Evolutionary conservation across 2,329 filamentous ascomycete genomes (phyloP), one percentile per base, ranked within the genome.

Genomic region (Tolypocladium nubicola): DNA sequence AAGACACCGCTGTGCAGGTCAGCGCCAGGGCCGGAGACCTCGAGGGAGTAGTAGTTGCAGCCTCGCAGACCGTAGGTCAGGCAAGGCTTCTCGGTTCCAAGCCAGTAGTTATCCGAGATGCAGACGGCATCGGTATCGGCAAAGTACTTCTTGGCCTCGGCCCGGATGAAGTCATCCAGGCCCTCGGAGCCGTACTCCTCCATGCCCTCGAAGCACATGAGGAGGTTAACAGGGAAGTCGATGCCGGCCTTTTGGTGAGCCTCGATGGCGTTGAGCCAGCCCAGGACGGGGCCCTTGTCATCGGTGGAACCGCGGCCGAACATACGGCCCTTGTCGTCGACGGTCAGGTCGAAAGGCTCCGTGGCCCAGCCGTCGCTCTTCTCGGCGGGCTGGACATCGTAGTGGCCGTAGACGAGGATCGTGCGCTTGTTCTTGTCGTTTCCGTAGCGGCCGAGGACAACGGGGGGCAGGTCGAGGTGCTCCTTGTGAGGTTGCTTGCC

Each of bases 141-240:
- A 78, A 99, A 99, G 80, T 87, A 97, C 67, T 89, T 88, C 77
- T 95, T 90, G 63, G 88, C 91, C 76, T 99, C 94, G 52, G 83
- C 86, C 64, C 88, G 81, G 75, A 99, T 97, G 64, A 97, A 88
- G 65, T 96, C 93, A 68, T 99, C 94, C 57, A 99, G 81, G 41
- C 94, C 94, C 71, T 97, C 93, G 0, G 92, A 97, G 54, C 94
- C 94, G 71, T 96, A 96, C 78, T 99, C 94, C 77, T 99, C 94
- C 94, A 99, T 99, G 53, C 94, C 94, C 80, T 99, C 94, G 66
- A 99, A 97, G 80, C 94, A 99, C 90, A 97, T 97, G 62, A 99
- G 84, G 63, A 99, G 81, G 77, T 99, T 99, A 69, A 99, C 94
- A 10, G 94, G 94, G 71, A 99, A 90, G 55, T 97, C 93, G 52